phyloP scores from a whole-genome alignment of 371 early-diverging fungal species.

The Blakeslea trispora region DNA sequence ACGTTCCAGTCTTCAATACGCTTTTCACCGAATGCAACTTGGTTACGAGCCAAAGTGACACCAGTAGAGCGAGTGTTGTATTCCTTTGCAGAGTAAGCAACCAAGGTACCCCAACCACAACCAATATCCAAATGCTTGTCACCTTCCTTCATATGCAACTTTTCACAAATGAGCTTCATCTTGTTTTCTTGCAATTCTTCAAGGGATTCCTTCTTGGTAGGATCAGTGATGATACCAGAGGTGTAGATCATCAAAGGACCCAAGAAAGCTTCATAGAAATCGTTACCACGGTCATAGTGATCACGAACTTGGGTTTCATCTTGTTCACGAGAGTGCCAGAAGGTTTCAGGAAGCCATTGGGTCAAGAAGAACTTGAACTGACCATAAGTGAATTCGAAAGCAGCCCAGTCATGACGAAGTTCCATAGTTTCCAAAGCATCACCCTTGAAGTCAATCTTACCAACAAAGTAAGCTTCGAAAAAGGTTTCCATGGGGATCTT shows the following conservation, averaged over 20 bases:
- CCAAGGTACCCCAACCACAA: constrained; percentile 98
- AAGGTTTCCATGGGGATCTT: constrained; percentile 97
- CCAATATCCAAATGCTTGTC: constrained; percentile 96
- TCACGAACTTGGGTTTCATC: constrained; percentile 96
- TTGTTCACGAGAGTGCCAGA: constrained; percentile 95
- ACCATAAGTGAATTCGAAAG: constrained; percentile 81
- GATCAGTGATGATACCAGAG: constrained; percentile 86
- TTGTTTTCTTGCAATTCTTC: constrained; percentile 96
- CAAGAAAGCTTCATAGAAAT: constrained; percentile 94
- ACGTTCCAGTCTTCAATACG: constrained; percentile 86
- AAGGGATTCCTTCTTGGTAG: constrained; percentile 76
- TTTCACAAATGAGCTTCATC: constrained; percentile 86
- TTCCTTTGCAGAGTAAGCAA: constrained; percentile 87
- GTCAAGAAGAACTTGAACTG: constrained; percentile 91
- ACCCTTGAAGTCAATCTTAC: constrained; percentile 88
- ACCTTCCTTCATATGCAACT: constrained; percentile 84
- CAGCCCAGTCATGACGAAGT: constrained; percentile 92
- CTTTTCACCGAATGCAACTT: constrained; percentile 85
- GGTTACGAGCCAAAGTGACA: constrained; percentile 91
- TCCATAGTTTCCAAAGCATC: constrained; percentile 90
- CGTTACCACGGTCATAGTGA: constrained; percentile 97
- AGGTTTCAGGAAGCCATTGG: constrained; percentile 94
- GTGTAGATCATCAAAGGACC: constrained; percentile 96
- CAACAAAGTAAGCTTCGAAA: constrained; percentile 95
- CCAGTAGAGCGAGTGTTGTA: constrained; percentile 89